Conservation (phyloP, 2,329 filamentous ascomycete genomes). For the Hypoxylon sp. region DNA sequence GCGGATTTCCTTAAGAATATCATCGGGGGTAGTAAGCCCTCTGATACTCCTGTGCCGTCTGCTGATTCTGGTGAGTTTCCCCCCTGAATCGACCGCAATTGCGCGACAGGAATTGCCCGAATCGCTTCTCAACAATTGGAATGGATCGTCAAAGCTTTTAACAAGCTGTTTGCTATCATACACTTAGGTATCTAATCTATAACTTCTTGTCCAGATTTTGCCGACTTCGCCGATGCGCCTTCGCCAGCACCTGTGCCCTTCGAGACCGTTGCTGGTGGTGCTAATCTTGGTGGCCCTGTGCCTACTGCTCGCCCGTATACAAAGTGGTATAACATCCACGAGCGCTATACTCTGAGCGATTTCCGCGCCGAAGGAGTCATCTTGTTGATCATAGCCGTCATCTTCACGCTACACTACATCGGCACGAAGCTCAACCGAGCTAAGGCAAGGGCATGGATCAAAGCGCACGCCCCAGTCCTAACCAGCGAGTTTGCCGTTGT, state of each 20-base stretch:
- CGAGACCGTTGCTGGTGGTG: slow-evolving; percentile 63
- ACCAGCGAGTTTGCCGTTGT: slow-evolving; percentile 88
- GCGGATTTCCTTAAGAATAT: slow-evolving; percentile 76
- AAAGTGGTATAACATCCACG: slow-evolving; percentile 97
- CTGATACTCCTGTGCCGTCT: slow-evolving; percentile 64
- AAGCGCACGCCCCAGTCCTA: slow-evolving; percentile 79
- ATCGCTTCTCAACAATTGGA: background rate
- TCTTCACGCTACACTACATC: slow-evolving; percentile 84
- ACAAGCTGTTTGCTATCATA: background rate
- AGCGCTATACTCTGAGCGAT: slow-evolving; percentile 85
- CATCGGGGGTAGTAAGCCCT: slow-evolving; percentile 77
- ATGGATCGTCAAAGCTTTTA: slow-evolving; percentile 1
- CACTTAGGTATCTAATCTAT: slow-evolving; percentile 12
- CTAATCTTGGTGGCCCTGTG: slow-evolving; percentile 63
- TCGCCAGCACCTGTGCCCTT: slow-evolving; percentile 71
- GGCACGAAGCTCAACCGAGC: slow-evolving; percentile 84
- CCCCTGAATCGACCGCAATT: slow-evolving; percentile 28
- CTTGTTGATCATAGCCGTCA: slow-evolving; percentile 78
- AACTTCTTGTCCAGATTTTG: slow-evolving; percentile 79
- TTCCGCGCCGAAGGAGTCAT: slow-evolving; percentile 91
- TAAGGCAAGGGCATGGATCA: slow-evolving; percentile 85
- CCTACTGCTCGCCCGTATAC: slow-evolving; percentile 77
- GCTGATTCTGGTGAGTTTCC: slow-evolving; percentile 74
- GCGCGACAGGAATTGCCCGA: slow-evolving; percentile 31
- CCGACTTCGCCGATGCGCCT: slow-evolving; percentile 88